A percentile compares a stretch with the other conserved stretches of the same genome.
Conservation (phyloP, 768 basidiomycete genomes). For the Hygrophoropsis aurantiaca region DNA sequence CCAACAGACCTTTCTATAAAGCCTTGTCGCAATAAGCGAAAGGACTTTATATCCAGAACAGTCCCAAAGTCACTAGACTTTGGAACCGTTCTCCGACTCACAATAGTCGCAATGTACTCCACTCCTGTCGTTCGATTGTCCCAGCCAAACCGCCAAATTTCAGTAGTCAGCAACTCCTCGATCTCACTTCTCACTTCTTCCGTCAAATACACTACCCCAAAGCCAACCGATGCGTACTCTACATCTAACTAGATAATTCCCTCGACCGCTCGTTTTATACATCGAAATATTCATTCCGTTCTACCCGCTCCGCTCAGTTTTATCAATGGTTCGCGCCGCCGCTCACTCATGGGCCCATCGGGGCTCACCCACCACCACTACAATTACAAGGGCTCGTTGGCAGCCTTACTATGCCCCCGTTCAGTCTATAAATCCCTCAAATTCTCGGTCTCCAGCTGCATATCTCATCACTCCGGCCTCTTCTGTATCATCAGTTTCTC, state of each 20-base stretch:
- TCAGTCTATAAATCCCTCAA: conserved; percentile 38
- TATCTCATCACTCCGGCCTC: conserved; percentile 62
- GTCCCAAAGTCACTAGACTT: conserved; percentile 44
- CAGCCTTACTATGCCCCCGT: conserved; percentile 67
- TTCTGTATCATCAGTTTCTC: conserved; percentile 48
- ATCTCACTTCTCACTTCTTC: conserved; percentile 13
- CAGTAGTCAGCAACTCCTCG: conserved; percentile 13
- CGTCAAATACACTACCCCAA: conserved; percentile 17
- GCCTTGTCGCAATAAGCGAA: conserved; percentile 20
- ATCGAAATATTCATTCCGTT: conserved; percentile 6
- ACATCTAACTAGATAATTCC: conserved; percentile 35
- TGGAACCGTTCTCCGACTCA: conserved; percentile 27
- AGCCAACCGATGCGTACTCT: conserved; percentile 33
- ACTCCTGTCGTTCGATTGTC: conserved; percentile 25
- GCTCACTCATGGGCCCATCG: conserved; percentile 65
- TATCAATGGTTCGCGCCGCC: conserved; percentile 35
- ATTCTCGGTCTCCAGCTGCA: conserved; percentile 33
- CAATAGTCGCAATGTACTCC: conserved; percentile 41
- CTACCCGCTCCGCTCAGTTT: conserved; percentile 16
- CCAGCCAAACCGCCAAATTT: conserved; percentile 16
- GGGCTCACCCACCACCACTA: conserved; percentile 57
- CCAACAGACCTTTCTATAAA: conserved; percentile 13
- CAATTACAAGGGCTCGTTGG: conserved; percentile 74
- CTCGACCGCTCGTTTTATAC: conserved; percentile 9
- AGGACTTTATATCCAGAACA: conserved; percentile 32